phyloP scores from a whole-genome alignment of 495 filamentous ascomycete genomes.

The Aspergillus kassunensis region DNA sequence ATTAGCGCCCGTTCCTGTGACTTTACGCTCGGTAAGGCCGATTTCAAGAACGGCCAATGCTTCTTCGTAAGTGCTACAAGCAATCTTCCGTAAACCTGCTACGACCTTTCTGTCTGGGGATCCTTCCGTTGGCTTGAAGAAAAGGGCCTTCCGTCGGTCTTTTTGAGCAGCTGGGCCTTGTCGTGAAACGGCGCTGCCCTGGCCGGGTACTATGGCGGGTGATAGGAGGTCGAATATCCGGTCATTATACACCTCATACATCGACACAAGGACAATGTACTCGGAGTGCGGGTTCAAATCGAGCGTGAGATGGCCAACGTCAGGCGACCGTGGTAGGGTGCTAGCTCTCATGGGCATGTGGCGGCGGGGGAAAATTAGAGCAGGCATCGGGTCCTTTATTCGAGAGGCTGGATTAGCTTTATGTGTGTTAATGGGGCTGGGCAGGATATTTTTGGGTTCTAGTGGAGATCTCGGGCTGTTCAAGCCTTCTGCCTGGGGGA shows the following conservation, averaged over 20 bases:
- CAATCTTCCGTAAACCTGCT: constrained; percentile 83
- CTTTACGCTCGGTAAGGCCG: constrained; percentile 79
- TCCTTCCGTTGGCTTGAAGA: constrained; percentile 84
- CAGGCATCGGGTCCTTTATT: constrained; percentile 48
- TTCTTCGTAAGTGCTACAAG: constrained; percentile 80
- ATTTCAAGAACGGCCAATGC: constrained; percentile 89
- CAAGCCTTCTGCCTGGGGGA: constrained; percentile 6
- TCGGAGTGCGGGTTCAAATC: constrained; percentile 69
- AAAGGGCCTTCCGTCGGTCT: constrained; percentile 68
- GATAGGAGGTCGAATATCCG: constrained; percentile 91
- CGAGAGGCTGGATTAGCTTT: constrained; percentile 36
- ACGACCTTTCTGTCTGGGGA: constrained; percentile 88
- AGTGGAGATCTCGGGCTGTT: constrained; percentile 11
- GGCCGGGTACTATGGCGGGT: constrained; percentile 38
- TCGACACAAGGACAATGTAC: constrained; percentile 85
- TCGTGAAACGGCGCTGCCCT: constrained; percentile 39
- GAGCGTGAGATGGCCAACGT: constrained; percentile 65
- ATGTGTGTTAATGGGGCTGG: constrained; percentile 16
- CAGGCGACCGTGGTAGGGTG: constrained; percentile 65
- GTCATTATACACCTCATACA: constrained; percentile 99
- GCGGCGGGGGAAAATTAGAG: constrained; percentile 52
- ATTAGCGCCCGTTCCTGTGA: constrained; percentile 87
- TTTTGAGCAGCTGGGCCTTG: constrained; percentile 47
- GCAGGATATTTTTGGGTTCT: constrained; percentile 21
- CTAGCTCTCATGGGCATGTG: constrained; percentile 59